Evolutionary conservation across 2,329 filamentous ascomycete genomes (phyloP), one percentile per base, ranked within the genome.

Genomic region (Chaetomium olivaceum): DNA sequence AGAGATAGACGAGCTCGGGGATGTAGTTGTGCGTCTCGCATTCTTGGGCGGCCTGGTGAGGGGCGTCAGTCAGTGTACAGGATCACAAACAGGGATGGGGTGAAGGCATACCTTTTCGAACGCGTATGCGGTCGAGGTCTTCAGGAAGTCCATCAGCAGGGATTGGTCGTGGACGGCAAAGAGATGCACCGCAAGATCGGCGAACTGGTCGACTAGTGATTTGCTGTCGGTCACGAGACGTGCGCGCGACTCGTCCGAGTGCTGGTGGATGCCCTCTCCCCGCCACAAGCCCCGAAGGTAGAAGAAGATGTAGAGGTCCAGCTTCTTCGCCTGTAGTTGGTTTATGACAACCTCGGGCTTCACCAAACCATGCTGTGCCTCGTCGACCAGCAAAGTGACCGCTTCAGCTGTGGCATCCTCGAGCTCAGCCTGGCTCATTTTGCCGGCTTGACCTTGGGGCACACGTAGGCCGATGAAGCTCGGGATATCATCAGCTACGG

Each of bases 1-100:
- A 90, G 1, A 99, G 86, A 74, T 95, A 95, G 16, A 99, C 94
- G n/a, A 98, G 85, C 76, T 99, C 95, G 46, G 92, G 91, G 57
- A 96, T 91, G 77, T 91, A 98, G 70, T 90, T 88, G 70, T 87
- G 85, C 16, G 83, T 80, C 77, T 98, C 93, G 74, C 95, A 99
- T 72, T 96, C 87, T 84, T 80, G 85, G 69, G 79, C 91, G 76
- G 79, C 92, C 87, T 84, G 76, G 2, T 29, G 1, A 14, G 6
- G 16, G 9, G 1, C 11, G n/a, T n/a, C n/a, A 1, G 58, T 76
- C 55, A 74, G 71, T 33, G 2, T 6, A 33, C 1, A 16, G 12
- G 57, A 33, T 51, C 2, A n/a, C 11, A 23, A 29, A 31, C 16
- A 14, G 33, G n/a, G 31, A 43, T 57, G 7, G 5, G 29, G 21